phyloP scores from a whole-genome alignment of 2,329 filamentous ascomycete species.

The Cryphonectria radicalis region DNA sequence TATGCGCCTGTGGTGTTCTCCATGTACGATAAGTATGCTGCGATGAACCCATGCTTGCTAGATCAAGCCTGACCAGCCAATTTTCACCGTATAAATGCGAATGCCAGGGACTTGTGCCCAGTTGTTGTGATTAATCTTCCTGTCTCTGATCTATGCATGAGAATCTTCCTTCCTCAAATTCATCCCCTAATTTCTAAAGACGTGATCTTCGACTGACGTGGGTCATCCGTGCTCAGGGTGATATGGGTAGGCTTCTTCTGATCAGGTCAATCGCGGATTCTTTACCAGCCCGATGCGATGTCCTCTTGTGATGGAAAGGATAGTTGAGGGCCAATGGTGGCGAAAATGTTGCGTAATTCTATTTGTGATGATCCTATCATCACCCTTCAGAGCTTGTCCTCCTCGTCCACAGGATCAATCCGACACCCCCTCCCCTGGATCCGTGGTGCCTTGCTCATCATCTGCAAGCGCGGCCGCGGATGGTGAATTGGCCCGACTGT shows the following conservation, averaged over 20 bases:
- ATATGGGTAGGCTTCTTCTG: background rate
- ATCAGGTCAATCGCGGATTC: background rate
- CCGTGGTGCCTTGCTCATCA: constrained; percentile 25
- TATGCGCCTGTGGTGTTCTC: background rate
- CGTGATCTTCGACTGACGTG: background rate
- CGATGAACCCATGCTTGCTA: background rate
- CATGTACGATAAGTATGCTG: background rate
- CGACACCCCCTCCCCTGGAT: constrained; percentile 24
- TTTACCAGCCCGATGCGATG: background rate
- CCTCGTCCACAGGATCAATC: constrained; percentile 27
- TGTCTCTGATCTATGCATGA: background rate
- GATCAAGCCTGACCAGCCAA: background rate
- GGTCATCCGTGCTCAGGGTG: background rate
- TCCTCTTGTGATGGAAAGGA: background rate
- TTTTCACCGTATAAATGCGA: background rate
- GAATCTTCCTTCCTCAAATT: constrained; percentile 14
- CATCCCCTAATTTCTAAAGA: constrained; percentile 11
- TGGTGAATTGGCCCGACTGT: constrained; percentile 5
- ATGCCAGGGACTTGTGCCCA: constrained; percentile 20
- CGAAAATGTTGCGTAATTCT: background rate
- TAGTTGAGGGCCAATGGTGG: background rate
- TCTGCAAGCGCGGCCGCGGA: constrained; percentile 25
- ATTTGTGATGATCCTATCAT: constrained; percentile 10
- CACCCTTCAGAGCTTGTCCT: constrained; percentile 27
- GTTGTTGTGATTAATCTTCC: constrained; percentile 3